A percentile compares a stretch with the other conserved stretches of the same genome.
Evolutionary conservation across 371 early-diverging fungal species (phyloP).

Genomic region (Capillidium heterosporum): DNA sequence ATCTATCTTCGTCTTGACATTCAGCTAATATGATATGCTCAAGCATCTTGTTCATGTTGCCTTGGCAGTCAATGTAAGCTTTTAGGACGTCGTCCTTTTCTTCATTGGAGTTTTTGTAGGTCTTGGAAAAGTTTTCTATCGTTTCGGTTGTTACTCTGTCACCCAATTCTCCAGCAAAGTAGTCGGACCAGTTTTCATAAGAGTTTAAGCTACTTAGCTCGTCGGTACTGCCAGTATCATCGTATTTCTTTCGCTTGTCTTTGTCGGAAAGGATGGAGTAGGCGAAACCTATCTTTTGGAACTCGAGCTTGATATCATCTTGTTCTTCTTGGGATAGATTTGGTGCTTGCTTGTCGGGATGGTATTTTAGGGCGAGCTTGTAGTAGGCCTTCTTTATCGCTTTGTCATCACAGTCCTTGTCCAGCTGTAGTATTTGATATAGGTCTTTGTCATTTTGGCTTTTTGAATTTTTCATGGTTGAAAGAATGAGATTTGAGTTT

Average conservation of each 20-base stretch:
- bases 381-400: conserved; percentile 81
- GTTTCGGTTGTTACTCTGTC: conserved; percentile 56
- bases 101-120: conserved; percentile 68
- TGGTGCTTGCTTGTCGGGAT: conserved; percentile 59
- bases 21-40: conserved; percentile 34
- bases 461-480: too few relatives aligned
- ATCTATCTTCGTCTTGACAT: conserved; percentile 47
- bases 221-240: conserved; percentile 36
- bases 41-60: conserved; percentile 56
- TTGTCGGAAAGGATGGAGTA: conserved; percentile 73
- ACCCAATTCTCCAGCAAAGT: conserved; percentile 63
- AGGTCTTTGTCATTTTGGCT: neutral
- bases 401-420: neutral
- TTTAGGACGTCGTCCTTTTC: conserved; percentile 55
- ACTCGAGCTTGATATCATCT: conserved; percentile 49
- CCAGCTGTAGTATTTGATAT: neutral
- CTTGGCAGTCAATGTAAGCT: conserved; percentile 42
- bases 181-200: conserved; percentile 56
- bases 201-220: conserved; percentile 15
- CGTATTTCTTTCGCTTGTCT: conserved; percentile 55
- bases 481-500: too few relatives aligned
- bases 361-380: conserved; percentile 70
- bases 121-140: conserved; percentile 41
- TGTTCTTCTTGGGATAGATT: conserved; percentile 38
- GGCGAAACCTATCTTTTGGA: conserved; percentile 64